Evolutionary conservation across 1,284 basidiomycete genomes (phyloP).

Genomic region (Hypsizygus ulmarius): DNA sequence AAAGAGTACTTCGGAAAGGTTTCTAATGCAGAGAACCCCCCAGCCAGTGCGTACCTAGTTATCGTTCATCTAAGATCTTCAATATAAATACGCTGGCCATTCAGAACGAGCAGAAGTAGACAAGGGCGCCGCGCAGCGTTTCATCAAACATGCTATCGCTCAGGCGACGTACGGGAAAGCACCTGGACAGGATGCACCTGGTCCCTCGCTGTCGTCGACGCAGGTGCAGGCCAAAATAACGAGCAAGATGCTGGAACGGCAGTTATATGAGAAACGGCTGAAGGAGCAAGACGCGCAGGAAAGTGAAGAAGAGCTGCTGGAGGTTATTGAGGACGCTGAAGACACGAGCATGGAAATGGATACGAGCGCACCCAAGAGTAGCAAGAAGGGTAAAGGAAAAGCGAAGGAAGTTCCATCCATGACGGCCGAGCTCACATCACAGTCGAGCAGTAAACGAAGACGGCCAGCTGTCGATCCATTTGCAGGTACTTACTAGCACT

Average conservation of each 20-base stretch:
- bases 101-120: conserved; percentile 57
- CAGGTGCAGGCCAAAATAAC: conserved; percentile 57
- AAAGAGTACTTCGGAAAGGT: conserved; percentile 80
- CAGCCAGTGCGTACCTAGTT: conserved; percentile 45
- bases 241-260: conserved; percentile 65
- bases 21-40: conserved; percentile 65
- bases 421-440: conserved; percentile 9
- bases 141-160: conserved; percentile 80
- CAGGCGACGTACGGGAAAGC: conserved; percentile 46
- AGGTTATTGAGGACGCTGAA: conserved; percentile 34
- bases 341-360: conserved; percentile 28
- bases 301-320: conserved; percentile 39
- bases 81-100: conserved; percentile 7
- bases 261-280: conserved; percentile 57
- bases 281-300: conserved; percentile 47
- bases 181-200: conserved; percentile 26
- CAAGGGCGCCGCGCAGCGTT: conserved; percentile 73
- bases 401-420: conserved; percentile 19
- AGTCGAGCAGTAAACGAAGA: conserved; percentile 43
- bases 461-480: conserved; percentile 60
- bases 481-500: conserved; percentile 46
- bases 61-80: background rate
- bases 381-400: conserved; percentile 45
- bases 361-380: conserved; percentile 13
- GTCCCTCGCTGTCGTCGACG: conserved; percentile 20